These are phyloP conservation scores for Suillus subluteus DNA, from an alignment of 768 basidiomycete genomes.

Conservation along the genomic window DNA sequence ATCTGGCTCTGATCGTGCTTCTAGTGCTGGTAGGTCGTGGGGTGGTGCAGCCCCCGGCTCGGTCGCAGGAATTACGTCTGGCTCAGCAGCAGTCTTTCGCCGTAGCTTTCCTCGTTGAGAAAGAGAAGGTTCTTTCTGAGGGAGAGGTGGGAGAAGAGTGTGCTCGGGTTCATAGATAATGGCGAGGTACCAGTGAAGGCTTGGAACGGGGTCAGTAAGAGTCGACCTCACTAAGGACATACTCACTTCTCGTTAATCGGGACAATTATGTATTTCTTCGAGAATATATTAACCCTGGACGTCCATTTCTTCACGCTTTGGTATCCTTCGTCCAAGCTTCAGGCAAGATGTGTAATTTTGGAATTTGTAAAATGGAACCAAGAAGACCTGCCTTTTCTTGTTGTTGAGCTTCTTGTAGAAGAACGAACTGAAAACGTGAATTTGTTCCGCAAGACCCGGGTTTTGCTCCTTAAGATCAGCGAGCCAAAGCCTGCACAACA, in stretches of 20 bases:
- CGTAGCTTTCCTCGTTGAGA: constrained; percentile 9
- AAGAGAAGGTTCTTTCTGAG: constrained; percentile 24
- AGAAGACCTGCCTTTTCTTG: constrained; percentile 51
- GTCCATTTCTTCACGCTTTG: constrained; percentile 94
- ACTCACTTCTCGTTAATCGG: constrained; percentile 96
- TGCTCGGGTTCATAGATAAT: constrained; percentile 85
- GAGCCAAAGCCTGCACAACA: constrained; percentile 64
- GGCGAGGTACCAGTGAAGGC: constrained; percentile 96
- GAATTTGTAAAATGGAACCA: not conserved
- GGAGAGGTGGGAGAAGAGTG: constrained; percentile 54
- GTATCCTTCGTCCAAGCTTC: constrained; percentile 67
- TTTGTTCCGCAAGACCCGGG: constrained; percentile 66
- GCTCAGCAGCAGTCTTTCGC: constrained; percentile 9
- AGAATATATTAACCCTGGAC: constrained; percentile 81
- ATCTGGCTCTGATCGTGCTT: constrained; percentile 17
- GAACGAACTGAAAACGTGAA: constrained; percentile 96
- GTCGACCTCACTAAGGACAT: not conserved
- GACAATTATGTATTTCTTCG: constrained; percentile 90
- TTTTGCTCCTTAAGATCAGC: constrained; percentile 54
- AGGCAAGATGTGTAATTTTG: constrained; percentile 3
- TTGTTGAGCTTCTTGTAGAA: constrained; percentile 94
- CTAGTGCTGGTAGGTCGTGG: constrained; percentile 7
- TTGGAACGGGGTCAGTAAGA: constrained; percentile 35
- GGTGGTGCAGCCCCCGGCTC: constrained; percentile 6
- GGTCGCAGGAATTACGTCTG: constrained; percentile 2